Conservation (phyloP, 2,329 filamentous ascomycete species). For the Onygenales sp. region DNA sequence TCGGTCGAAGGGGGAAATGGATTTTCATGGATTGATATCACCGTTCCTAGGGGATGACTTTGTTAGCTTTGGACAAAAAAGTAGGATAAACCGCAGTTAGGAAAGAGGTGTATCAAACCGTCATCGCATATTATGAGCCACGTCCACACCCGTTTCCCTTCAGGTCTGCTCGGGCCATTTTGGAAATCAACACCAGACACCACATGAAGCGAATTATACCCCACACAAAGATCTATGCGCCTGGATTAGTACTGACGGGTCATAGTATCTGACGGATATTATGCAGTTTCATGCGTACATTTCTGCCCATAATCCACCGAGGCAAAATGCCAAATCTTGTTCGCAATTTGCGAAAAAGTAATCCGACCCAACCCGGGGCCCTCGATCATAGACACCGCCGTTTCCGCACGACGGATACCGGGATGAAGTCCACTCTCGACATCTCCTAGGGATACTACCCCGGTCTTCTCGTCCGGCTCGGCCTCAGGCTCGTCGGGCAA, state of each 20-base stretch:
- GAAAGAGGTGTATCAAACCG: slow-evolving; percentile 28
- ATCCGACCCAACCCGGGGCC: slow-evolving; percentile 16
- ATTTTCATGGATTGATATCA: slow-evolving; percentile 60
- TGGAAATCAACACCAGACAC: slow-evolving; percentile 38
- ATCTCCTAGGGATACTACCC: neutral
- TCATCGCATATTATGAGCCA: slow-evolving; percentile 63
- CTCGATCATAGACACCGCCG: neutral
- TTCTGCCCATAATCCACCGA: slow-evolving; percentile 59
- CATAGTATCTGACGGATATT: slow-evolving; percentile 3
- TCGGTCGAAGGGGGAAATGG: slow-evolving; percentile 40
- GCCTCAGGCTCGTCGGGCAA: slow-evolving; percentile 5
- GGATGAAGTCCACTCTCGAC: neutral
- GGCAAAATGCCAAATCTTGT: slow-evolving; percentile 67
- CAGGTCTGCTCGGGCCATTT: slow-evolving; percentile 29
- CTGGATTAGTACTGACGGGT: slow-evolving; percentile 13
- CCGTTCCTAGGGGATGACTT: slow-evolving; percentile 42
- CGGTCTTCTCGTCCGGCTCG: neutral
- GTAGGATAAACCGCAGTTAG: neutral
- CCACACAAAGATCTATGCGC: slow-evolving; percentile 53
- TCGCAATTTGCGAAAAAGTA: slow-evolving; percentile 51
- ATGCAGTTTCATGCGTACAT: slow-evolving; percentile 37
- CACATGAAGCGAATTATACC: slow-evolving; percentile 51
- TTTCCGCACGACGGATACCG: neutral
- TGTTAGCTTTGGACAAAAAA: neutral
- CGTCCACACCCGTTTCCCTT: slow-evolving; percentile 53